Percentiles rank a stretch among this genome's conserved stretches.
phyloP scores from a whole-genome alignment of 371 early-diverging fungal genomes.

The Rhizopus stolonifer region DNA sequence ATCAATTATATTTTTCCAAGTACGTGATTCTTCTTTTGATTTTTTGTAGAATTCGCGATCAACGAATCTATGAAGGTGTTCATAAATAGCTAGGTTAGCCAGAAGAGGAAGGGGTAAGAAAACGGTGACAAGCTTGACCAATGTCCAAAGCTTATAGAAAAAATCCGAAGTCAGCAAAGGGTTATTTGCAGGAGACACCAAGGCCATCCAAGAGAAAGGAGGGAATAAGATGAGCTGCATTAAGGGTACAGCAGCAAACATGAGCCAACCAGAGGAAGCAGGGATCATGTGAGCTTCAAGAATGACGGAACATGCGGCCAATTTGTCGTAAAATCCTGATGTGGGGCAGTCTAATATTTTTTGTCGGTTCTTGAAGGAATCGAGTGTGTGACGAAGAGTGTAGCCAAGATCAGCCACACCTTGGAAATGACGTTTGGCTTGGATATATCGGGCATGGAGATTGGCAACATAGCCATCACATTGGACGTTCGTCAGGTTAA shows the following conservation, averaged over 20 bases:
- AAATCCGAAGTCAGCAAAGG: conserved; percentile 49
- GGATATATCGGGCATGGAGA: conserved; percentile 65
- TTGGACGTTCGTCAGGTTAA: conserved; percentile 75
- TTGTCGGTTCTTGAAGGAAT: conserved; percentile 21
- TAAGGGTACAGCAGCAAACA: conserved; percentile 56
- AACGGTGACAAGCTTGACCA: conserved; percentile 50
- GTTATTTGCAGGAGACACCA: conserved; percentile 39
- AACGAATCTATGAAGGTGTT: conserved; percentile 46
- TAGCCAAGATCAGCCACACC: conserved; percentile 63
- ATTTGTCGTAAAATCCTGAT: conserved; percentile 34
- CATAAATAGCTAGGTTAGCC: conserved; percentile 51
- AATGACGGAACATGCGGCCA: conserved; percentile 43
- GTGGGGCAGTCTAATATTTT: conserved; percentile 22
- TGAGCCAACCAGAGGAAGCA: conserved; percentile 52
- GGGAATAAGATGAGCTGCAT: conserved; percentile 52
- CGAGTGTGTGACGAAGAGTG: conserved; percentile 32
- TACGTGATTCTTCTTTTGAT: conserved; percentile 43
- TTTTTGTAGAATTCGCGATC: conserved; percentile 48
- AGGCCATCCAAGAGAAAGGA: conserved; percentile 33
- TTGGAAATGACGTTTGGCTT: conserved; percentile 72
- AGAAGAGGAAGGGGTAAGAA: conserved; percentile 54
- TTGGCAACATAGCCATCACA: conserved; percentile 55
- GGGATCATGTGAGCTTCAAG: conserved; percentile 57
- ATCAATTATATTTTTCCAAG: conserved; percentile 46
- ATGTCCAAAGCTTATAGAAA: conserved; percentile 47